Percentiles rank a stretch among this genome's conserved stretches.
These are phyloP conservation scores for Sclerotinia subarctica DNA, from an alignment of 2,329 filamentous ascomycete species.

Conservation along the genomic window DNA sequence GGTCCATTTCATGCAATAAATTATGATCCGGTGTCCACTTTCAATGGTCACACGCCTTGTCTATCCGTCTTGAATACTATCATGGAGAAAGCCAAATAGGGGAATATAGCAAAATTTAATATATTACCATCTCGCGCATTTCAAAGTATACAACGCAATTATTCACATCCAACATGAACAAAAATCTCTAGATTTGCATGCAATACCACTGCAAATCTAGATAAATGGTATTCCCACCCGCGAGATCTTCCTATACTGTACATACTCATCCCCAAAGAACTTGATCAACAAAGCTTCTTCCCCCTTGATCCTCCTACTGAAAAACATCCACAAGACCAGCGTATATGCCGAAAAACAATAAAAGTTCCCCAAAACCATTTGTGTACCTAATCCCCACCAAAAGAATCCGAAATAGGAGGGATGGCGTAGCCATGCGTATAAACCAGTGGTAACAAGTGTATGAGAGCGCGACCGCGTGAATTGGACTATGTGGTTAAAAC, in stretches of 20 bases:
- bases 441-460: slow-evolving; percentile 74
- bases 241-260: slow-evolving; percentile 67
- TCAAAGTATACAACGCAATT: neutral
- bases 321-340: slow-evolving; percentile 81
- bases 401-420: slow-evolving; percentile 98
- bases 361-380: slow-evolving; percentile 82
- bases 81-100: neutral
- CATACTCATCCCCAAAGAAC: slow-evolving; percentile 85
- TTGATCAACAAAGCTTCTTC: slow-evolving; percentile 75
- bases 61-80: neutral
- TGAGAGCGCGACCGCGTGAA: slow-evolving; percentile 66
- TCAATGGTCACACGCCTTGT: neutral
- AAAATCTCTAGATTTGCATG: neutral
- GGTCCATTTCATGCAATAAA: neutral
- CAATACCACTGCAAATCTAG: slow-evolving; percentile 13
- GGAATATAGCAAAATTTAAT: neutral
- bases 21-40: neutral
- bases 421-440: slow-evolving; percentile 76
- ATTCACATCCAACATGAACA: neutral
- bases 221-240: slow-evolving; percentile 81
- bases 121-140: neutral
- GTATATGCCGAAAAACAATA: slow-evolving; percentile 74
- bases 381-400: slow-evolving; percentile 96
- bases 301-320: slow-evolving; percentile 66
- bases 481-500: slow-evolving; percentile 89